Base-by-base conservation (phyloP, 257 asterid genomes). In the Orobanche coerulescens region DNA sequence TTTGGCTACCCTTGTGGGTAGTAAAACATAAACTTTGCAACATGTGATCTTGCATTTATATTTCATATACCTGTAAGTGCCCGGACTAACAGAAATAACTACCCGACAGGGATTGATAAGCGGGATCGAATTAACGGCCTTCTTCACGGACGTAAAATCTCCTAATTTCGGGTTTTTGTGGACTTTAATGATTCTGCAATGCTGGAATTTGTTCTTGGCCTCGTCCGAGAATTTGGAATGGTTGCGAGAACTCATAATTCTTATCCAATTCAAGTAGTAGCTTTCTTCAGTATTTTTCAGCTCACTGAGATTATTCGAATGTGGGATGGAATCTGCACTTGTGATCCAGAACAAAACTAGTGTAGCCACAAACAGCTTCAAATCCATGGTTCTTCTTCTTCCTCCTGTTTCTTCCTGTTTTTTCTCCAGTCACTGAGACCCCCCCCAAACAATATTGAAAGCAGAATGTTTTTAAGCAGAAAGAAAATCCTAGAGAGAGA, bases 71-170 rank as follows among this genome's bases (percentile, higher is more conserved):
- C 80, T 83, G 79, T 81, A 90, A 61, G 73, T 83, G 20, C 95
- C 97, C 3, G 84, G 82, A 70, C 72, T 62, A 79, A 90, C 82
- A 4, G 83, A 78, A 60, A 90, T 79, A 79, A 87, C 76, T 18
- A 81, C 96, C 25, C 97, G 72, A 36, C 97, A 90, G 0, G 80
- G 81, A 73, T 90, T 87, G 72, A 72, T 60, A 13, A 77, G 73
- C 14, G 97, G 95, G 75, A 85, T 79, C 11, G 96, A 84, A 33
- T 67, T 43, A 4, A 90, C 77, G 57, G 96, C 97, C 63, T 71
- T 49, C 14, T 78, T 84, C 20, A 90, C 48, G 0, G 89, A 70
- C 6, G 80, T 78, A 59, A 75, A 90, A 49, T 83, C 87, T 54
- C 95, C 95, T 0, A 58, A 19, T 25, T 76, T 81, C 0, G 87